Conservation (phyloP, 345 rosid genomes). For the Eucalyptus pauciflora region DNA sequence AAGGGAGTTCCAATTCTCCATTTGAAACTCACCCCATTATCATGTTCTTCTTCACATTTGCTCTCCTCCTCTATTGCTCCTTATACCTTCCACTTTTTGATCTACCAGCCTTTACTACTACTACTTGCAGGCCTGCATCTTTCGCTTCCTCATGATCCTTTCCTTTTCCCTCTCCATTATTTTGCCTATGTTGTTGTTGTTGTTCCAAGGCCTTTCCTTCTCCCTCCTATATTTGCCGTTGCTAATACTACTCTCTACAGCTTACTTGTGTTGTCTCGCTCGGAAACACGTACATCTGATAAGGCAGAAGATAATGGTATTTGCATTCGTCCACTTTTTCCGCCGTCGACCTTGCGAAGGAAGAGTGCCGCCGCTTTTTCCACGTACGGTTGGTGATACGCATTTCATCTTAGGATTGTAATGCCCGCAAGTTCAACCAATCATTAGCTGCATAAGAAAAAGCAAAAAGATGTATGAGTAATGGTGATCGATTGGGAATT, state of each 20-base stretch:
- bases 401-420: background rate
- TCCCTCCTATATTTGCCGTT: background rate
- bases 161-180: background rate
- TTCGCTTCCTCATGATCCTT: background rate
- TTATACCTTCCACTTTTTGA: background rate
- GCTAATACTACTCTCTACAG: background rate
- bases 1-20: background rate
- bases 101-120: background rate
- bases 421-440: rapidly evolving
- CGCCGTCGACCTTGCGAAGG: rapidly evolving
- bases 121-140: too few species aligned
- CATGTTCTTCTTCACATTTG: background rate
- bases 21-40: background rate
- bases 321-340: background rate
- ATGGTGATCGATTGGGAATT: background rate
- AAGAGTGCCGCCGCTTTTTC: rapidly evolving
- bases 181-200: background rate
- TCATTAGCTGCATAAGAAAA: background rate
- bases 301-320: background rate
- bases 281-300: too few species aligned
- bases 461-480: background rate
- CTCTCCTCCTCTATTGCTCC: background rate
- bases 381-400: background rate
- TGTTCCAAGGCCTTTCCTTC: background rate
- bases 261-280: too few species aligned